Evolutionary conservation across 2,329 filamentous ascomycete genomes (phyloP).

Genomic region (Trichoderma sp.): DNA sequence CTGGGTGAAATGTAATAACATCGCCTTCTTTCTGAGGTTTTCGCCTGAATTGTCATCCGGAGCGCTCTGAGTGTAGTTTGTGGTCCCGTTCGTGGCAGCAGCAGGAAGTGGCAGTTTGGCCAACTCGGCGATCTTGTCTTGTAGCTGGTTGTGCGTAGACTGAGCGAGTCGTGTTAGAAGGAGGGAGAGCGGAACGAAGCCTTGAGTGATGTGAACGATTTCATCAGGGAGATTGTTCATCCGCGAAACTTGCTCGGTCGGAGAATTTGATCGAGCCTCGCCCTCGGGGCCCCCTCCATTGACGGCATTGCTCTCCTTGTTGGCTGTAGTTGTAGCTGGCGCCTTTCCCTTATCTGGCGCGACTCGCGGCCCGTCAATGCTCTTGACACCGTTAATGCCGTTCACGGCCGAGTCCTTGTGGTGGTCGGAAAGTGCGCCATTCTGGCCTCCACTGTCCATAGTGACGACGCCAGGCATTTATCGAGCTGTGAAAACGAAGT

Average conservation of each 20-base stretch:
- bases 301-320: constrained; percentile 26
- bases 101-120: constrained; percentile 65
- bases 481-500: constrained; percentile 14
- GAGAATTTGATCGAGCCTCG: constrained; percentile 26
- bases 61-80: constrained; percentile 34
- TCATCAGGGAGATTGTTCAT: constrained; percentile 63
- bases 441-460: constrained; percentile 57
- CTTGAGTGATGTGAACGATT: constrained; percentile 70
- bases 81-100: constrained; percentile 52
- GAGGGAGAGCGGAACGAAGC: constrained; percentile 73
- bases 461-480: constrained; percentile 56
- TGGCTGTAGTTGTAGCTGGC: constrained; percentile 19
- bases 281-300: constrained; percentile 34
- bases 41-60: constrained; percentile 61
- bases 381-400: constrained; percentile 44
- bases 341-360: constrained; percentile 39
- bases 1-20: constrained; percentile 75
- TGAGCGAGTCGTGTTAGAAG: constrained; percentile 80
- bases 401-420: constrained; percentile 51
- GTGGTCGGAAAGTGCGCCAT: constrained; percentile 57
- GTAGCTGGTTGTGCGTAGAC: constrained; percentile 76
- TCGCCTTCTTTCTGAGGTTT: constrained; percentile 74
- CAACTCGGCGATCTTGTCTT: constrained; percentile 69
- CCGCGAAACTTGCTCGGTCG: constrained; percentile 33
- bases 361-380: constrained; percentile 27